Conservation (phyloP, 257 asterid genomes). For the Solanum chiquidenum region DNA sequence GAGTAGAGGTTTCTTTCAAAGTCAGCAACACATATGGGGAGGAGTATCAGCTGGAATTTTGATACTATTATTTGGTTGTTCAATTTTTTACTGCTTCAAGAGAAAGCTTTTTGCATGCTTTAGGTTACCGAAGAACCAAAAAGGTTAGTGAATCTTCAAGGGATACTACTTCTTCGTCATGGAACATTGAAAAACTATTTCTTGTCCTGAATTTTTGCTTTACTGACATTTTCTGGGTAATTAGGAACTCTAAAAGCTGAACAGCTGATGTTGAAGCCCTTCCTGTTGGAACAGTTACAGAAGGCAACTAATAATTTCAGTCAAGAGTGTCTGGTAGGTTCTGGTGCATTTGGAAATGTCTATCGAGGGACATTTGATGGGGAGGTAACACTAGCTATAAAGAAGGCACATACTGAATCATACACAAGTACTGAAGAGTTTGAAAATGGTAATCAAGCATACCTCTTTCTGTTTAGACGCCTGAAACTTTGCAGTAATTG, state of each 20-base stretch:
- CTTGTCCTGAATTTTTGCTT: not conserved
- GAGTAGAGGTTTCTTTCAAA: conserved; percentile 6
- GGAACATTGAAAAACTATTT: not conserved
- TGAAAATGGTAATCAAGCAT: conserved; percentile 41
- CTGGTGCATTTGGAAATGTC: conserved; percentile 65
- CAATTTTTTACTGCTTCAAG: conserved; percentile 36
- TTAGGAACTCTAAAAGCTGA: conserved; percentile 35
- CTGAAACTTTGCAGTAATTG: not conserved
- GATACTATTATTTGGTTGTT: conserved; percentile 18
- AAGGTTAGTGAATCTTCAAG: conserved; percentile 23
- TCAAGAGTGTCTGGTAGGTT: conserved; percentile 40
- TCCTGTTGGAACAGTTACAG: conserved; percentile 37
- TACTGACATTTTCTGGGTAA: conserved; percentile 1
- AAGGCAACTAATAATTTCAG: conserved; percentile 69
- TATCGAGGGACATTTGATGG: conserved; percentile 43
- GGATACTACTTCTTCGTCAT: not conserved
- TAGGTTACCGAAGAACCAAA: conserved; percentile 14
- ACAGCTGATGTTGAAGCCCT: conserved; percentile 30
- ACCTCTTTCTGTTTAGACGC: not conserved
- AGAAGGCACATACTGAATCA: conserved; percentile 45
- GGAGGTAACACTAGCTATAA: conserved; percentile 45
- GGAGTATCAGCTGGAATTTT: conserved; percentile 23
- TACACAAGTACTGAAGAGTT: conserved; percentile 55
- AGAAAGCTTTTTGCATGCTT: conserved; percentile 28
- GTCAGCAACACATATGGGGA: conserved; percentile 16